Base-by-base conservation (phyloP, 179 eudicot genomes). In the Monotropa hypopitys region DNA sequence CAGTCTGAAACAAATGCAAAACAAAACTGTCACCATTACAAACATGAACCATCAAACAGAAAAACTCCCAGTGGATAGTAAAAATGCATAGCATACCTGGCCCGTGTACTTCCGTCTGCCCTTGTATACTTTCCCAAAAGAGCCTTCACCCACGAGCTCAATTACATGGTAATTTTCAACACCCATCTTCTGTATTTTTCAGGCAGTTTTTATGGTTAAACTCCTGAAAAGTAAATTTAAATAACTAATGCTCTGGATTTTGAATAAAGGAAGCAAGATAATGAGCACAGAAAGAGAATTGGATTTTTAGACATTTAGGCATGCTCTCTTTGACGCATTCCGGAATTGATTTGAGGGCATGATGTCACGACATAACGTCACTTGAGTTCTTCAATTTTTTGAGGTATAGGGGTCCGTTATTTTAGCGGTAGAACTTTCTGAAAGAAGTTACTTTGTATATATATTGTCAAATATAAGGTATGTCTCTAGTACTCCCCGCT, bases 61-160 rank as follows among this genome's bases (percentile, higher is more conserved):
- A 54, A 11, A 68, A 8, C 5, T 3, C 35, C 51, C 32, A 38
- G 23, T 40, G 57, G 57, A 59, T 23, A 50, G 9, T 65, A 38
- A 46, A n/a, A 62, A 42, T 35, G 46, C 53, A 47, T 15, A 9
- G 51, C 73, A 6, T 74, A 94, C 99, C 94, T 96, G 90, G 53
- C 97, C 96, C 8, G 89, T 86, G 80, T 67, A 88, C 81, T 96
- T 96, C 63, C 96, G 82, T 81, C 99, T 84, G 23, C 98, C 99
- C 76, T 94, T 96, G 80, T 91, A 96, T 42, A 96, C 99, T 77
- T 93, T 94, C 8, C 99, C 99, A 28, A 96, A 96, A 7, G 99
- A 96, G n/a, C 99, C 99, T 79, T 93, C 99, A 13, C 99, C 99
- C 16, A 96, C 99, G 13, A 91, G 96, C 86, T 90, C 99, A 66